Evolutionary conservation across 768 basidiomycete genomes (phyloP), one percentile per base, ranked within the genome.

Genomic region (Boletus rubropictus): DNA sequence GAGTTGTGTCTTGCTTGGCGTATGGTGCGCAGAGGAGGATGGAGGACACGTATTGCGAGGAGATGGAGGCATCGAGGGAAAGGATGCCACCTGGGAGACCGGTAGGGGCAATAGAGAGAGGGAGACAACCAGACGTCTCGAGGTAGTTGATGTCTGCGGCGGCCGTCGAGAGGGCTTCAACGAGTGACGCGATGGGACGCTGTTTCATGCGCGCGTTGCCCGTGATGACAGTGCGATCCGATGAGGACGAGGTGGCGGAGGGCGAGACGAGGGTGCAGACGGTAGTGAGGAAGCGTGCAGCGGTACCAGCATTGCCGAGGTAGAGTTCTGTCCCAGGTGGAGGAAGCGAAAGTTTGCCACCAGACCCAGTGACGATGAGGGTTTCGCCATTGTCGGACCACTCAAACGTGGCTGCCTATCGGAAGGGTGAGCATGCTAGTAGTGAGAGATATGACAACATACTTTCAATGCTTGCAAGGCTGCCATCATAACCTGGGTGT

Each of bases 161-260:
- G 59, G 96, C 97, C 6, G 79, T 74, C 39, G 76, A 70, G 12
- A 99, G 82, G 3, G 96, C 92, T 43, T 89, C 84, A 42, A 98
- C 95, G 18, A 99, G 77, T 6, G 96, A 90, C 0, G 92, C 96
- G 55, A 95, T 93, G 12, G 96, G 96, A 24, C 95, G 85, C 66
- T 98, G 92, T 69, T 97, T 98, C 96, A 98, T 99, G 49, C 95
- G 82, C 0, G 94, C 90, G 56, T 99, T 99, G 39, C 96, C 96
- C 9, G 96, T 98, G 66, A 98, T 87, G 66, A 89, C 68, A 15
- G 94, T 96, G 21, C 70, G 69, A 39, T 74, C 68, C 35, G 62
- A 53, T 21, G 68, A 59, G 6, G 66, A 65, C 35, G 71, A 68
- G 4, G 65, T 29, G 20, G 57, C 49, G 9, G 69, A 59, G 5